A percentile compares a stretch with the other conserved stretches of the same genome.
Evolutionary conservation across 2,329 filamentous ascomycete genomes (phyloP).

Genomic region (Drechslerella coelobrocha): DNA sequence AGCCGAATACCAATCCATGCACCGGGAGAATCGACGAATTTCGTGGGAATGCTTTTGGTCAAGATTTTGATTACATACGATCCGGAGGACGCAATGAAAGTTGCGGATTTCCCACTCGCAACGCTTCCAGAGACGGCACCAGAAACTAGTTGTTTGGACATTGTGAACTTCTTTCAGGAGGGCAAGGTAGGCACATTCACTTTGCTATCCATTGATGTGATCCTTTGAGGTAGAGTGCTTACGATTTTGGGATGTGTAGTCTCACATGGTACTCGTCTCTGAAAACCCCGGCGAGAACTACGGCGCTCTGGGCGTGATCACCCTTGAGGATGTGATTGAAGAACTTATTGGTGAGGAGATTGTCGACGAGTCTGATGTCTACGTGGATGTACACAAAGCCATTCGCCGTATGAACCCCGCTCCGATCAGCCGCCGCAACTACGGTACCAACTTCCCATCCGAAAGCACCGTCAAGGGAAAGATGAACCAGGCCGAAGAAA

Average conservation of each 20-base stretch:
- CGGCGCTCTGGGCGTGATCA: conserved; percentile 91
- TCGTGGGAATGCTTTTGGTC: conserved; percentile 95
- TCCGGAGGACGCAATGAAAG: conserved; percentile 85
- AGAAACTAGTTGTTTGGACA: conserved; percentile 95
- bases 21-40: conserved; percentile 81
- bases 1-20: conserved; percentile 94
- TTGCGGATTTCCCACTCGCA: conserved; percentile 88
- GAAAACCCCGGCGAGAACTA: conserved; percentile 87
- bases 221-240: not conserved
- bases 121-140: conserved; percentile 93
- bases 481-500: conserved; percentile 55
- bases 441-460: conserved; percentile 49
- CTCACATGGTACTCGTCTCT: conserved; percentile 96
- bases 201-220: not conserved
- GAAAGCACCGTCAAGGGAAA: conserved; percentile 55
- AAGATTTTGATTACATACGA: conserved; percentile 99
- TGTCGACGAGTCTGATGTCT: conserved; percentile 97
- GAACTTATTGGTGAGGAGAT: conserved; percentile 99
- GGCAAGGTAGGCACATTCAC: conserved; percentile 67
- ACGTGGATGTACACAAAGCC: conserved; percentile 96
- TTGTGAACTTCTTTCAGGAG: conserved; percentile 99
- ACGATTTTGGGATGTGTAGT: conserved; percentile 58
- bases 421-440: conserved; percentile 55
- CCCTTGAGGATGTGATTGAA: conserved; percentile 96
- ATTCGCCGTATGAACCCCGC: conserved; percentile 87